Percentiles rank a stretch among this genome's conserved stretches.
Evolutionary conservation across 305 asterid genomes (phyloP).

Genomic region (Vinca major): DNA sequence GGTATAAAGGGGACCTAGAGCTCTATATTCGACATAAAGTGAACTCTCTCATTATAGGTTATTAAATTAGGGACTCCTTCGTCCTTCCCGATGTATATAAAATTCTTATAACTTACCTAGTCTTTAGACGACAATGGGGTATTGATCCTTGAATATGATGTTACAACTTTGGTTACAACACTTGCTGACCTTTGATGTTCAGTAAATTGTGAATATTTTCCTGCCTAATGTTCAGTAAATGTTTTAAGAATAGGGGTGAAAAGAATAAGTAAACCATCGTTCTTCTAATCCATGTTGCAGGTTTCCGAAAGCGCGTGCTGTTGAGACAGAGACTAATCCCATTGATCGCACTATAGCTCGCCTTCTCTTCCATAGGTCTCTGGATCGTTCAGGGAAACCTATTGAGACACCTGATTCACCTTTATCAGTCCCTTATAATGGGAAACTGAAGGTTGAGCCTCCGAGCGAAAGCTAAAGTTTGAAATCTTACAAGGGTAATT

Average conservation of each 20-base stretch:
- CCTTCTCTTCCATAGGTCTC: conserved; percentile 72
- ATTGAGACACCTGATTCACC: conserved; percentile 44
- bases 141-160: too few species aligned
- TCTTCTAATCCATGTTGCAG: conserved; percentile 24
- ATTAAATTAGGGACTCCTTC: too few species aligned
- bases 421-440: conserved; percentile 31
- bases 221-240: neutral
- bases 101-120: too few species aligned
- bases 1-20: too few species aligned
- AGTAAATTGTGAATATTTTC: too few species aligned
- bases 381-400: conserved; percentile 43
- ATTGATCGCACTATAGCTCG: conserved; percentile 84
- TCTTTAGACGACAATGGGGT: too few species aligned
- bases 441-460: conserved; percentile 23
- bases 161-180: too few species aligned
- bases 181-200: too few species aligned
- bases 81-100: too few species aligned
- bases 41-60: too few species aligned
- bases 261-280: neutral
- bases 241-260: neutral
- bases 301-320: conserved; percentile 43
- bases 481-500: conserved; percentile 30
- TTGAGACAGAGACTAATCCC: conserved; percentile 78
- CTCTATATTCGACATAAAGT: too few species aligned
- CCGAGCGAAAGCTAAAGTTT: conserved; percentile 21